A percentile compares a stretch with the other conserved stretches of the same genome.
Evolutionary conservation across 1,139 yeast genomes (phyloP).

Genomic region (Magnusiomyces paraingens): DNA sequence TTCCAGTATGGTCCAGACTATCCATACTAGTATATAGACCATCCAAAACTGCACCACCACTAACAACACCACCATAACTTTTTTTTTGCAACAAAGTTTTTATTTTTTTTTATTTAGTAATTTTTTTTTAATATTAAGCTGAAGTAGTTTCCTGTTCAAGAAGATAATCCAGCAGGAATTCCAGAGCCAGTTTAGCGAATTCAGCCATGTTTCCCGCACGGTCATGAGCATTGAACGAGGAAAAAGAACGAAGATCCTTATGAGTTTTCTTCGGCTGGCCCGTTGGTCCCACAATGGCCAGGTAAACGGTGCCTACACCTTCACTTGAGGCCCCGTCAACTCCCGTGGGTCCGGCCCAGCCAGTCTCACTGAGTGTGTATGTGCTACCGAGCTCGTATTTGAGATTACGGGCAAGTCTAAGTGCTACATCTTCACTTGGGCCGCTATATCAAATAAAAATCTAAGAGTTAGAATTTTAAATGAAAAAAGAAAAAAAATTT

Average conservation of each 20-base stretch:
- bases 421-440: constrained; percentile 70
- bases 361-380: constrained; percentile 76
- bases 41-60: no score
- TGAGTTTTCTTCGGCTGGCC: constrained; percentile 46
- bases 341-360: constrained; percentile 74
- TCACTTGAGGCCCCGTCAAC: constrained; percentile 15
- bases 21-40: no score
- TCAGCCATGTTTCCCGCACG: constrained; percentile 64
- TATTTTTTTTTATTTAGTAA: no score
- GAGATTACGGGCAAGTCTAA: constrained; percentile 69
- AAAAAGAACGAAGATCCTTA: constrained; percentile 19
- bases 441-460: constrained; percentile 39
- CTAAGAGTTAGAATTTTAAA: no score
- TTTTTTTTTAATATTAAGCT: no score
- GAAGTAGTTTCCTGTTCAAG: constrained; percentile 7
- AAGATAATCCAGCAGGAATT: constrained; percentile 45
- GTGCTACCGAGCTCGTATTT: constrained; percentile 77
- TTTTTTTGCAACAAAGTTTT: no score
- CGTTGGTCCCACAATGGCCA: constrained; percentile 65
- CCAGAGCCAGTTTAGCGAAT: constrained; percentile 63
- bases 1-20: no score
- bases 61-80: no score
- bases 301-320: constrained; percentile 57
- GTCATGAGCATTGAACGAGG: constrained; percentile 27
- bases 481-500: no score